Evolutionary conservation across 495 filamentous ascomycete species (phyloP).

Genomic region (Trichocladium antarcticum): DNA sequence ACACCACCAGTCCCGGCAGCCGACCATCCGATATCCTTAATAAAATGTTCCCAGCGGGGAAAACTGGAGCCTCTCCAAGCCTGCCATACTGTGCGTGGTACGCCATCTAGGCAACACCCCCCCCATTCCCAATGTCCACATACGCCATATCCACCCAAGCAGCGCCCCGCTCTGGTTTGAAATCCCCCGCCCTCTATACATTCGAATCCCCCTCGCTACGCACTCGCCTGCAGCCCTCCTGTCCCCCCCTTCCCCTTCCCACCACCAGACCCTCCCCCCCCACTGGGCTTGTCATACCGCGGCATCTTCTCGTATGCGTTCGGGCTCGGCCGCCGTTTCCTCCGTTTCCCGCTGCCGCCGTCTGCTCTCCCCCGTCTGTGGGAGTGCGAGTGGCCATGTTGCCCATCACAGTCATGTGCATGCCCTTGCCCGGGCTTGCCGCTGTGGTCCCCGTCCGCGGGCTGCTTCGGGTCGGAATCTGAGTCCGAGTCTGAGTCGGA

Average conservation of each 20-base stretch:
- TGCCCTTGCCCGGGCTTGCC: too few species aligned
- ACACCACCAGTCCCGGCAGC: too few species aligned
- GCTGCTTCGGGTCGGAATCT: constrained; percentile 24
- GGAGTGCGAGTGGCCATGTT: constrained; percentile 25
- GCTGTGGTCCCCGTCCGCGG: constrained; percentile 15
- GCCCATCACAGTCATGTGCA: constrained; percentile 33
- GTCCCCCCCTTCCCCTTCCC: neutral
- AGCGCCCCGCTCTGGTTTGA: neutral
- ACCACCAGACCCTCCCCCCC: constrained; percentile 6
- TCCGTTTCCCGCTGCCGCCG: constrained; percentile 32
- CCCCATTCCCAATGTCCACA: too few species aligned
- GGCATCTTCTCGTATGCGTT: constrained; percentile 96
- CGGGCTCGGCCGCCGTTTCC: constrained; percentile 56
- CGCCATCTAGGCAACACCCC: too few species aligned
- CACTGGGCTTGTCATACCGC: constrained; percentile 37
- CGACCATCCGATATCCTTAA: too few species aligned
- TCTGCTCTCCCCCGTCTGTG: constrained; percentile 21
- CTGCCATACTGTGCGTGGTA: too few species aligned
- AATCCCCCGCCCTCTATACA: neutral
- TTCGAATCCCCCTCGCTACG: neutral
- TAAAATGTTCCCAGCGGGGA: too few species aligned
- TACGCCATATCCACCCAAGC: too few species aligned
- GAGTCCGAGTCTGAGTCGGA: constrained; percentile 36
- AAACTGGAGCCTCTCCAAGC: too few species aligned
- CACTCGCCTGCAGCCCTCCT: neutral